These are phyloP conservation scores for Fragaria nilgerrensis DNA, from an alignment of 306 rosid species.

Conservation along the genomic window DNA sequence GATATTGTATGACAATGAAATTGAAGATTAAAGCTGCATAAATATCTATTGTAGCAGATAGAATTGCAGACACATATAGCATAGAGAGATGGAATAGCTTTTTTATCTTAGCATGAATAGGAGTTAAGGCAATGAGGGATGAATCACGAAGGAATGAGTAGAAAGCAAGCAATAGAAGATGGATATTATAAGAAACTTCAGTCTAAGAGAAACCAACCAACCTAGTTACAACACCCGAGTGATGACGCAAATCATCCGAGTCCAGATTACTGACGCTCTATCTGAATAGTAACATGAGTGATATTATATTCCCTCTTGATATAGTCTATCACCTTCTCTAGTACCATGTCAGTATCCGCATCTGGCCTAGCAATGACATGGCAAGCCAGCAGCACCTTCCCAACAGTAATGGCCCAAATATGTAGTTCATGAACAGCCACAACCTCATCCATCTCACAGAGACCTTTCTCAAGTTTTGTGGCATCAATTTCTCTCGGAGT, in stretches of 20 bases:
- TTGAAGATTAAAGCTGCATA: neutral
- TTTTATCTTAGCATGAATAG: neutral
- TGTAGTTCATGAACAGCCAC: conserved; percentile 47
- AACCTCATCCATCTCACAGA: conserved; percentile 56
- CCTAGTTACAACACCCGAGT: conserved; percentile 11
- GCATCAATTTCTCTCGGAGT: conserved; percentile 60
- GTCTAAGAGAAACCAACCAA: neutral
- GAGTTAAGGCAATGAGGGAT: neutral
- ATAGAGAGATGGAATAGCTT: neutral
- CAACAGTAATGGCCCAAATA: conserved; percentile 49
- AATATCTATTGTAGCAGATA: neutral
- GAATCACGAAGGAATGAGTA: neutral
- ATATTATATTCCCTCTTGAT: conserved; percentile 42
- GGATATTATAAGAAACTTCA: conserved; percentile 3
- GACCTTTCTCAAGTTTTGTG: conserved; percentile 52
- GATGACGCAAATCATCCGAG: neutral
- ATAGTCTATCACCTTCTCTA: conserved; percentile 42
- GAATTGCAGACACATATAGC: neutral
- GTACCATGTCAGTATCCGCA: conserved; percentile 45
- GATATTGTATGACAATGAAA: neutral
- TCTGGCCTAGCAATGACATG: conserved; percentile 48
- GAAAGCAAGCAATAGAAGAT: neutral
- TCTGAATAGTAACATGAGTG: conserved; percentile 51
- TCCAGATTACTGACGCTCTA: conserved; percentile 46
- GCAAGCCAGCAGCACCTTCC: conserved; percentile 48